Conservation (phyloP, 805 yeast genomes). For the Tetrapisispora taiwanensis region DNA sequence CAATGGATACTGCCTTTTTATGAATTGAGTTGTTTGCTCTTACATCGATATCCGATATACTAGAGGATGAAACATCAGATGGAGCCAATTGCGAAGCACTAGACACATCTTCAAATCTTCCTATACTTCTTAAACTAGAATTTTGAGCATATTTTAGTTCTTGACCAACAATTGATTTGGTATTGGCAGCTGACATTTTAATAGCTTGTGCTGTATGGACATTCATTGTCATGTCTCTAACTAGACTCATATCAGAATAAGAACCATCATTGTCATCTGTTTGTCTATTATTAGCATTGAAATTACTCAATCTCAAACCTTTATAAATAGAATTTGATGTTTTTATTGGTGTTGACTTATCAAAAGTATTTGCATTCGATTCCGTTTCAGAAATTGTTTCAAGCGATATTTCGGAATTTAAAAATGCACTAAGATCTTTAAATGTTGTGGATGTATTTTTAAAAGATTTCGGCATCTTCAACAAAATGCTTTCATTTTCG, state of each 20-base stretch:
- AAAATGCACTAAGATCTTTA: constrained; percentile 18
- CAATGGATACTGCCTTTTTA: constrained; percentile 27
- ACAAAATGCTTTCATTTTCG: constrained; percentile 6
- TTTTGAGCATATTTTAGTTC: not conserved
- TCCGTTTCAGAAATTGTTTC: not conserved
- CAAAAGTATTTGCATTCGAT: not conserved
- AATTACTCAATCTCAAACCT: not conserved
- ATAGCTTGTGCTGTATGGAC: constrained; percentile 25
- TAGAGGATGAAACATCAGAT: constrained; percentile 7
- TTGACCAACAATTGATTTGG: constrained; percentile 2
- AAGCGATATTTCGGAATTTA: constrained; percentile 7
- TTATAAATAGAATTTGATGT: not conserved
- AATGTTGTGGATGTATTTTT: constrained; percentile 23
- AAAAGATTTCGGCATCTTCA: constrained; percentile 17
- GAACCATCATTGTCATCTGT: constrained; percentile 5
- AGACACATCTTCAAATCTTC: constrained; percentile 26
- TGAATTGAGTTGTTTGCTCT: constrained; percentile 8
- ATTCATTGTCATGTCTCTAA: constrained; percentile 23
- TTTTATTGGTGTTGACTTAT: constrained; percentile 2
- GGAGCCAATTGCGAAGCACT: constrained; percentile 8
- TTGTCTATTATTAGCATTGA: not conserved
- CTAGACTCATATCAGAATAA: constrained; percentile 22
- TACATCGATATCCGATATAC: constrained; percentile 11
- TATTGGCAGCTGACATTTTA: constrained; percentile 11
- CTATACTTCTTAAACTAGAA: constrained; percentile 10